Percentiles rank a stretch among this genome's conserved stretches.
Evolutionary conservation across 169 alveolate genomes (phyloP).

Genomic region (Plasmodium sp.): DNA sequence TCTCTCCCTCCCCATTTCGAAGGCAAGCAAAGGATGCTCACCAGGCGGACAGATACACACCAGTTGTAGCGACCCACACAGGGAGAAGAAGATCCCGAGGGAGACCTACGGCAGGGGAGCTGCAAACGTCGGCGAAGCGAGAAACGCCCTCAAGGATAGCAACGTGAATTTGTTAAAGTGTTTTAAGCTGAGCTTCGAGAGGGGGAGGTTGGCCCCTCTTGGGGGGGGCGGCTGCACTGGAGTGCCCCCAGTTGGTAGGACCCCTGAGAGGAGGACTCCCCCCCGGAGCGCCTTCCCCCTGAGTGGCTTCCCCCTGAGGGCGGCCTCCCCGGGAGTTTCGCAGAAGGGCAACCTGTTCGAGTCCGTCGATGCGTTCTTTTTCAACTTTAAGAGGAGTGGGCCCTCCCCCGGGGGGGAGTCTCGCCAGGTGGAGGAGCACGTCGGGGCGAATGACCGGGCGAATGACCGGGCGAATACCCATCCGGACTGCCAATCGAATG

Average conservation of each 20-base stretch:
- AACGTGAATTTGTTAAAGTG: background rate
- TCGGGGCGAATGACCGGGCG: too few species aligned
- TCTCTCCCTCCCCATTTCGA: background rate
- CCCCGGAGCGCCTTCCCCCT: background rate
- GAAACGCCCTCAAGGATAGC: background rate
- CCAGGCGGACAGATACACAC: background rate
- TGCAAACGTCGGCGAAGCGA: background rate
- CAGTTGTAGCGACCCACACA: background rate
- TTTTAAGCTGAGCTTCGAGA: constrained; percentile 20
- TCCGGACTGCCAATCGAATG: background rate
- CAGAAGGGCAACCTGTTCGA: constrained; percentile 13
- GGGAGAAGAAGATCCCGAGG: background rate
- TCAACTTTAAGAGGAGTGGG: background rate
- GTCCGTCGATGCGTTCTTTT: constrained; percentile 18
- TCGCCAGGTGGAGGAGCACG: background rate
- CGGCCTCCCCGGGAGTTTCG: too few species aligned
- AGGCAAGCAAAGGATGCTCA: background rate
- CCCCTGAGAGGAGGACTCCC: background rate
- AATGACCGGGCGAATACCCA: background rate
- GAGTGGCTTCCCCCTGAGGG: background rate
- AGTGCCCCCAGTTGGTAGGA: background rate
- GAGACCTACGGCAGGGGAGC: background rate
- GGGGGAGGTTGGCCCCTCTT: background rate
- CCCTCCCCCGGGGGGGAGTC: background rate
- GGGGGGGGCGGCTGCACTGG: background rate